Conservation (phyloP, 495 filamentous ascomycete genomes). For the Penicillium waksmanii region DNA sequence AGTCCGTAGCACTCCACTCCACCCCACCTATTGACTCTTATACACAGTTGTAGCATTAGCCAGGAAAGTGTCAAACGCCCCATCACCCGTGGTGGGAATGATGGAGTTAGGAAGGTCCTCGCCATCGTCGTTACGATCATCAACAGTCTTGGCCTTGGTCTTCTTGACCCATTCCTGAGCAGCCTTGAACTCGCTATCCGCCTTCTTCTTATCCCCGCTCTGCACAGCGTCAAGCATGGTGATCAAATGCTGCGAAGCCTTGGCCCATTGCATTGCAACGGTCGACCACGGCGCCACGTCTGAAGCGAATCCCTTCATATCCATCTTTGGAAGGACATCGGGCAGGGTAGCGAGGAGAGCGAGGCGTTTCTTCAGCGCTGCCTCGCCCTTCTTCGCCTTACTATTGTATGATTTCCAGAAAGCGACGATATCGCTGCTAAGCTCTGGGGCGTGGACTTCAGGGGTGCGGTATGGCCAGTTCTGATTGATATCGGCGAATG, state of each 20-base stretch:
- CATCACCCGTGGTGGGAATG: slow-evolving; percentile 13
- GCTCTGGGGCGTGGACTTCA: slow-evolving; percentile 9
- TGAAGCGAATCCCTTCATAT: slow-evolving; percentile 17
- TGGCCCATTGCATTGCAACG: slow-evolving; percentile 20
- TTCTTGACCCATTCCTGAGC: slow-evolving; percentile 19
- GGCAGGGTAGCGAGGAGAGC: slow-evolving; percentile 10
- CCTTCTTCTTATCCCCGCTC: slow-evolving; percentile 7
- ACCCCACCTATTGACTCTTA: slow-evolving; percentile 10
- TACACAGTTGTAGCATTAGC: slow-evolving; percentile 19
- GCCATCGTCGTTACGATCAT: slow-evolving; percentile 18
- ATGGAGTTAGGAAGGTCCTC: slow-evolving; percentile 21
- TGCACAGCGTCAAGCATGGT: slow-evolving; percentile 17
- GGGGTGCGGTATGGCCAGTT: slow-evolving; percentile 22
- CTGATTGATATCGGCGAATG: slow-evolving; percentile 20
- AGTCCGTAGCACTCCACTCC: not conserved
- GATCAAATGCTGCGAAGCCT: slow-evolving; percentile 20
- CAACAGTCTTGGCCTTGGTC: slow-evolving; percentile 24
- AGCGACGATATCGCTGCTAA: slow-evolving; percentile 12
- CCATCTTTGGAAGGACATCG: slow-evolving; percentile 17
- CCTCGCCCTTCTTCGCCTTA: not conserved
- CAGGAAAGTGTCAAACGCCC: slow-evolving; percentile 15
- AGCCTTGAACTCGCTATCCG: slow-evolving; percentile 16
- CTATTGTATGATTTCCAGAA: slow-evolving; percentile 16
- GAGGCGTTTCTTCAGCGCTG: slow-evolving; percentile 9
- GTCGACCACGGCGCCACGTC: slow-evolving; percentile 22